Evolutionary conservation across 2,329 filamentous ascomycete genomes (phyloP).

Genomic region (Curvularia hawaiiensis): DNA sequence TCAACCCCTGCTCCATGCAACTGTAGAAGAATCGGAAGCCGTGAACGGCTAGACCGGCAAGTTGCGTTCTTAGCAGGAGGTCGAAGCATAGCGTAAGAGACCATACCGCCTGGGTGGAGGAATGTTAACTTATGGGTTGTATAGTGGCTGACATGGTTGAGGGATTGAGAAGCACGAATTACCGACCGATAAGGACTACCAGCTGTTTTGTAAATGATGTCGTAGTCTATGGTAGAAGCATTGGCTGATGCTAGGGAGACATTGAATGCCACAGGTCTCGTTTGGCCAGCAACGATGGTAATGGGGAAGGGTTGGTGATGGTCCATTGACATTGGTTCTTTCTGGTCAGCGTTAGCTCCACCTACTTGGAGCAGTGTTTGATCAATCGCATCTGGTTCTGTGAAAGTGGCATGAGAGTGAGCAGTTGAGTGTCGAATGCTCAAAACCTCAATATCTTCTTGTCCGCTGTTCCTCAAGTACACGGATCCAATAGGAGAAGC

Average conservation of each 20-base stretch:
- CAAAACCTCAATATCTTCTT: slow-evolving; percentile 42
- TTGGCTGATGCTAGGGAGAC: slow-evolving; percentile 32
- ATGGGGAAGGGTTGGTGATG: slow-evolving; percentile 9
- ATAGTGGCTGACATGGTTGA: slow-evolving; percentile 37
- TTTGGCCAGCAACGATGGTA: slow-evolving; percentile 47
- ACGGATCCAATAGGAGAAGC: slow-evolving; percentile 57
- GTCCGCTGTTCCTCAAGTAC: slow-evolving; percentile 54
- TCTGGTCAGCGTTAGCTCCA: slow-evolving; percentile 21
- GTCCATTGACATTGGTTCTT: neutral
- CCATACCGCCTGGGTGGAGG: slow-evolving; percentile 58
- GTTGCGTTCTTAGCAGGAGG: slow-evolving; percentile 54
- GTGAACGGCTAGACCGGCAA: slow-evolving; percentile 24
- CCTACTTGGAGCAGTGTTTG: slow-evolving; percentile 21
- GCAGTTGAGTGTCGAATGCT: slow-evolving; percentile 35
- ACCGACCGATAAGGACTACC: slow-evolving; percentile 16
- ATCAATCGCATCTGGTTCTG: slow-evolving; percentile 7
- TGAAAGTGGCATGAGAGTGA: slow-evolving; percentile 13
- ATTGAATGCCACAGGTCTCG: slow-evolving; percentile 48
- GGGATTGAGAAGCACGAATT: slow-evolving; percentile 33
- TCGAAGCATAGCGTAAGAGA: slow-evolving; percentile 63
- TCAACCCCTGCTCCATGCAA: slow-evolving; percentile 65
- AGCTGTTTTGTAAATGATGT: slow-evolving; percentile 33
- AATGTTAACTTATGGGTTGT: slow-evolving; percentile 61
- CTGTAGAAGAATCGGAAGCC: slow-evolving; percentile 56
- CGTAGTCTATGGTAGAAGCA: slow-evolving; percentile 31